Evolutionary conservation across 2,329 filamentous ascomycete species (phyloP).

Genomic region (Colletotrichum horii): DNA sequence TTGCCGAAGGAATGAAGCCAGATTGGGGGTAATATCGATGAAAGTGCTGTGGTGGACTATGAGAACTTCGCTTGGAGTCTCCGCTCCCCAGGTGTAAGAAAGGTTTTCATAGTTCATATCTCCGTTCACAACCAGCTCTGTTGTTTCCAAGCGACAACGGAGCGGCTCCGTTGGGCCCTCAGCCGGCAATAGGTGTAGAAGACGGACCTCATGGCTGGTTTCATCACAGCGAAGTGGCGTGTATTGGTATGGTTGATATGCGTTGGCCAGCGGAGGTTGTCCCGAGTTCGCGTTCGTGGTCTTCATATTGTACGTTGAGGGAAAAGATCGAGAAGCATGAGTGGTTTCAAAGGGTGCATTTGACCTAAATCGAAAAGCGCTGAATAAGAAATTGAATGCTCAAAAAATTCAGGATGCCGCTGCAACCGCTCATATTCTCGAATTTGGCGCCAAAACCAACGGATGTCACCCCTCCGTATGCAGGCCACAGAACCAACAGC

Average conservation of each 20-base stretch:
- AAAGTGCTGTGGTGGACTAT: neutral
- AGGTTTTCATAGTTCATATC: conserved; percentile 28
- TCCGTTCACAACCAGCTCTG: too few species aligned
- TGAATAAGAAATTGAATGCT: too few species aligned
- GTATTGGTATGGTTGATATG: neutral
- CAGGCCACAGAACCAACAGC: neutral
- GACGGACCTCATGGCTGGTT: neutral
- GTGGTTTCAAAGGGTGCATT: too few species aligned
- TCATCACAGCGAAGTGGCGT: neutral
- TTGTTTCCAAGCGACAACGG: neutral
- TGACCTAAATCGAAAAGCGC: too few species aligned
- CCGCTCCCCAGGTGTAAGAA: conserved; percentile 39
- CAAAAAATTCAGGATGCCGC: too few species aligned
- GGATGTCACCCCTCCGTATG: too few species aligned
- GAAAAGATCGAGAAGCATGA: too few species aligned
- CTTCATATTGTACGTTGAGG: too few species aligned
- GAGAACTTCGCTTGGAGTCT: conserved; percentile 17
- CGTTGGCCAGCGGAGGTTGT: too few species aligned
- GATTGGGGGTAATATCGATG: neutral
- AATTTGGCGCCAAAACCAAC: too few species aligned
- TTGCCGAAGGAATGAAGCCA: neutral
- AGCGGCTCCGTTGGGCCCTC: neutral
- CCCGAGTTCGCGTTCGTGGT: too few species aligned
- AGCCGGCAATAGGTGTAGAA: neutral
- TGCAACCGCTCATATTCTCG: too few species aligned